Conservation (phyloP, 192 early-diverging fungal species). For the Dispira parvispora region DNA sequence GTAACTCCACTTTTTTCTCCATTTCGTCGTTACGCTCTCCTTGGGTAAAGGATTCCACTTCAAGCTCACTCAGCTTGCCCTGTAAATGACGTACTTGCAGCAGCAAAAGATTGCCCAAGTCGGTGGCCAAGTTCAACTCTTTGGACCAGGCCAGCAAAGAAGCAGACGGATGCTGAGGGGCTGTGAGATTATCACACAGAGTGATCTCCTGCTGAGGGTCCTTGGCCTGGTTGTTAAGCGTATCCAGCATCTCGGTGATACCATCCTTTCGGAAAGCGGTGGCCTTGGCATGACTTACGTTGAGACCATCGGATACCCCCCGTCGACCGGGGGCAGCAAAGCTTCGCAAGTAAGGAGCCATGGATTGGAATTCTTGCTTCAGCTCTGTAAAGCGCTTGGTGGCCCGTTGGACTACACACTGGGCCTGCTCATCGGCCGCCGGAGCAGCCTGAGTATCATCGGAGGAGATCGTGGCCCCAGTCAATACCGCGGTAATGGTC, state of each 20-base stretch:
- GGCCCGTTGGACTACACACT: neutral
- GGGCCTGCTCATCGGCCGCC: too few relatives aligned
- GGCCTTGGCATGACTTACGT: neutral
- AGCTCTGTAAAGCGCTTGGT: neutral
- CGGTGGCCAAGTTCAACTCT: neutral
- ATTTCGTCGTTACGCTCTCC: slow-evolving; percentile 16
- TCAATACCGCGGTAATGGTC: neutral
- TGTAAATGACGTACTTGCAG: neutral
- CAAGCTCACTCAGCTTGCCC: neutral
- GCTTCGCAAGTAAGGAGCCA: neutral
- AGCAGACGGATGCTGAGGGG: neutral
- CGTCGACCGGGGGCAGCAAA: neutral
- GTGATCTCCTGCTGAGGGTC: neutral
- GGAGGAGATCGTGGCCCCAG: neutral
- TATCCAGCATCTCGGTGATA: slow-evolving; percentile 2
- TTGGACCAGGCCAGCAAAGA: neutral
- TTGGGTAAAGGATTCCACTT: slow-evolving; percentile 13
- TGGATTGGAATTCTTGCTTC: slow-evolving; percentile 7
- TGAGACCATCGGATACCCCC: neutral
- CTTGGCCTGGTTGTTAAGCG: neutral
- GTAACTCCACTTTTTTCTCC: slow-evolving; percentile 13
- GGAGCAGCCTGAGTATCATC: neutral
- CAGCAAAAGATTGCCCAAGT: neutral
- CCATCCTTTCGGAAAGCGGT: slow-evolving; percentile 2
- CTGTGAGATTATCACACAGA: too few relatives aligned